Evolutionary conservation across 2,329 filamentous ascomycete species (phyloP), one percentile per base, ranked within the genome.

Genomic region (Aureobasidium vineae): DNA sequence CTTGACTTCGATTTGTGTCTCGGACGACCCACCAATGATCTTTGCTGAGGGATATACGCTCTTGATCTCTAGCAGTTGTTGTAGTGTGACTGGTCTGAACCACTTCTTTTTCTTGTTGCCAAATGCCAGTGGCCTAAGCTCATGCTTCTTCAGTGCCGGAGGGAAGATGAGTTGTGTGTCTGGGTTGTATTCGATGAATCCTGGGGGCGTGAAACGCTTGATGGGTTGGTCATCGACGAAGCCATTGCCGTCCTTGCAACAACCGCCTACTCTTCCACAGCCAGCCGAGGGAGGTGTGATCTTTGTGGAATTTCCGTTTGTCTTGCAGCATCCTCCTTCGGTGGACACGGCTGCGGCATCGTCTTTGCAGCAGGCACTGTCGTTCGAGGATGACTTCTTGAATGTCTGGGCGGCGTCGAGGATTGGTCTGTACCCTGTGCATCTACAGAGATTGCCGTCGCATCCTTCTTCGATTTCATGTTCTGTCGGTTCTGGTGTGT

Each of bases 1-100:
- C 78, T 97, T 97, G 79, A 96, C 90, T 79, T 99, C 95, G 68
- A 99, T 98, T 78, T 98, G 95, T 0, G 94, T 98, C 77, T 99
- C 95, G 2, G 93, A 96, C 75, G 92, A 97, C 68, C 95, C 95
- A 59, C 92, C 94, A 68, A 99, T 97, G 68, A 99, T 87, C 78
- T 98, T 99, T 5, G 94, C 92, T 31, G 88, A 87, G 0, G 94
- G 94, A 71, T 92, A 89, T 0, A 85, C 87, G 72, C 84, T 88
- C 81, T 98, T 98, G 79, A 99, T 97, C 75, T 97, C 90, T 19
- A 98, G 84, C 19, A 99, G 82, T 75, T 99, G 93, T 45, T 91
- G 83, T 19, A 98, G 75, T 0, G 91, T 97, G 38, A 92, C 89
- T 0, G 95, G 95, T 19, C 95, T 85, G 75, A 92, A 96, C 95